phyloP scores from a whole-genome alignment of 371 early-diverging fungal genomes.

The Mortierella sp. region DNA sequence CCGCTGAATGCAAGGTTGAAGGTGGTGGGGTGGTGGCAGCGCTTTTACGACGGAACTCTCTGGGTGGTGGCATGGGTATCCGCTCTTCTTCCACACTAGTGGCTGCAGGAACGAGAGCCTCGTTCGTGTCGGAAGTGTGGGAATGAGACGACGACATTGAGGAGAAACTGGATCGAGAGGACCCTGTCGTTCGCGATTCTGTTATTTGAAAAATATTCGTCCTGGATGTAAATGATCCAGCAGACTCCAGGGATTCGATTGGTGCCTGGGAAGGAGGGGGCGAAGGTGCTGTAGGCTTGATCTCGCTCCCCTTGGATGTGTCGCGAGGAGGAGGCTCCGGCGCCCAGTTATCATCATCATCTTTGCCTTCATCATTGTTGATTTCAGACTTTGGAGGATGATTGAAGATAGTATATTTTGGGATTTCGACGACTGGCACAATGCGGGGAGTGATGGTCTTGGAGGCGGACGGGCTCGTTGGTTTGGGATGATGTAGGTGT shows the following conservation, averaged over 20 bases:
- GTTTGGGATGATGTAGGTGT: slow-evolving; percentile 10
- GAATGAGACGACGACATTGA: neutral
- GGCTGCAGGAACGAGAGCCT: neutral
- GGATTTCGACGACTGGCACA: slow-evolving; percentile 44
- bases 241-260: neutral
- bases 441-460: slow-evolving; percentile 44
- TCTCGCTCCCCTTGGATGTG: slow-evolving; percentile 3
- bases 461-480: slow-evolving; percentile 4
- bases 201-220: slow-evolving; percentile 1
- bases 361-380: slow-evolving; percentile 11
- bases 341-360: slow-evolving; percentile 27
- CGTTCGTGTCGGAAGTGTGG: neutral
- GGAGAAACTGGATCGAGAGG: neutral
- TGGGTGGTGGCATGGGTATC: slow-evolving; percentile 37
- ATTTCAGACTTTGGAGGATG: slow-evolving; percentile 43
- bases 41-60: slow-evolving; percentile 44
- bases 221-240: neutral
- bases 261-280: slow-evolving; percentile 7
- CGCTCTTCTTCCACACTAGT: slow-evolving; percentile 15
- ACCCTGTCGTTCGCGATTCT: neutral
- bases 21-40: slow-evolving; percentile 3
- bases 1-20: neutral
- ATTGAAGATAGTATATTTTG: slow-evolving; percentile 28
- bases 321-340: slow-evolving; percentile 47
- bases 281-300: neutral